phyloP scores from a whole-genome alignment of 257 asterid species.

The Linaria vulgaris region DNA sequence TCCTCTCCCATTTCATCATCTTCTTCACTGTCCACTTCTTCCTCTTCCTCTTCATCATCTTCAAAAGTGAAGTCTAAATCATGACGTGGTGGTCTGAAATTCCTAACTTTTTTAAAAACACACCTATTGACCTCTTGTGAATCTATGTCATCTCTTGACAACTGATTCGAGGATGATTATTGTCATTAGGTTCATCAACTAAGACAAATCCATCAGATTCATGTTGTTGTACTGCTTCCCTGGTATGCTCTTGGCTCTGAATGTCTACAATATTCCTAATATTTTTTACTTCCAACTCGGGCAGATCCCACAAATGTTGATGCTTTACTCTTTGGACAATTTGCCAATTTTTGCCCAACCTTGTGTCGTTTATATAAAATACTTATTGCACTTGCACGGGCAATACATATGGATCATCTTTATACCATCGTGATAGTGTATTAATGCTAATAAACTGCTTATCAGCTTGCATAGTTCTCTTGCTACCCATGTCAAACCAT shows the following conservation, averaged over 20 bases:
- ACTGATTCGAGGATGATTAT: too few relatives aligned
- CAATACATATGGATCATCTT: conserved; percentile 9
- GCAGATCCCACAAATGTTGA: conserved; percentile 8
- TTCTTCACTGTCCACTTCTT: too few relatives aligned
- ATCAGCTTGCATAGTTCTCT: not conserved
- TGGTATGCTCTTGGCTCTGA: not conserved
- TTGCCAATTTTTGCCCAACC: conserved; percentile 2
- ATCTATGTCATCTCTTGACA: too few relatives aligned
- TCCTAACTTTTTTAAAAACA: too few relatives aligned
- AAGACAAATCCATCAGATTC: not conserved
- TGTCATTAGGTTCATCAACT: too few relatives aligned
- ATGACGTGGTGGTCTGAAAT: too few relatives aligned
- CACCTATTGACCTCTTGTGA: too few relatives aligned
- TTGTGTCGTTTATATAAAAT: too few relatives aligned
- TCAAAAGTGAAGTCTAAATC: too few relatives aligned
- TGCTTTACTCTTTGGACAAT: conserved; percentile 15
- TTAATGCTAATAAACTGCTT: not conserved
- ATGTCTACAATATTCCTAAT: not conserved
- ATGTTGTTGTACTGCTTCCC: not conserved
- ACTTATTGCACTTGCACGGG: not conserved
- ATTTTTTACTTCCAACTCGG: conserved; percentile 5
- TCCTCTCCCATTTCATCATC: too few relatives aligned
- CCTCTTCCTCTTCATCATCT: too few relatives aligned
- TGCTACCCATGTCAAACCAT: conserved; percentile 9
- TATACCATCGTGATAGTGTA: conserved; percentile 9